Evolutionary conservation across 1,139 yeast genomes (phyloP), one percentile per base, ranked within the genome.

Genomic region (Scheffersomyces segobiensis): DNA sequence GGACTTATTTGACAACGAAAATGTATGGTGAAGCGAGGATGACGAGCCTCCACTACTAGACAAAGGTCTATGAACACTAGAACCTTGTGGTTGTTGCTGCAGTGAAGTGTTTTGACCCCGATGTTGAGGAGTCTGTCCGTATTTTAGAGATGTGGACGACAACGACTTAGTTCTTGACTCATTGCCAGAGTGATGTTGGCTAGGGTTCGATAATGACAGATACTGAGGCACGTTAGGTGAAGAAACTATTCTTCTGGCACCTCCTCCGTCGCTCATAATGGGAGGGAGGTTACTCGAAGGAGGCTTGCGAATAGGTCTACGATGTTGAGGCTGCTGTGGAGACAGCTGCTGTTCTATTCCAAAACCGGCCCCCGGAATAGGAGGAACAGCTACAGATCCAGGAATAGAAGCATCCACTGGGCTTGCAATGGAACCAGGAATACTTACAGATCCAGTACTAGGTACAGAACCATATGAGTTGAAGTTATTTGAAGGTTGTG

Each of bases 1-100:
- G 2, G 82, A 78, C 58, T 78, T 79, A 5, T 83, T 77, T 14
- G 78, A 68, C 46, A 79, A 68, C 22, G 82, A 77, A 56, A 78
- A 79, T 1, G 79, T 70, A 60, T 78, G 82, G 57, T 70, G 73
- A 32, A 71, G 62, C 7, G 74, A 67, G 20, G 72, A 60, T 17
- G 59, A 59, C 0, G 75, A 68, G 5, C 72, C 68, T 32, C 67
- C 63, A 18, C 71, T 62, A 55, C 69, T 64, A 4, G 73, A 66
- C 14, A 60, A 53, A 5, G 69, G 61, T 10, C 65, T 53, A 46
- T 53, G 61, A 48, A 42, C 52, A 14, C 46, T 55, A 49, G 42
- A 21, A 42, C 51, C 58, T 5, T 49, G 56, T 51, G 55, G 62
- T 39, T 53, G 59, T 53, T 50, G 62, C 19, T 54, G 62, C n/a